These are phyloP conservation scores for Pulveroboletus sp. DNA, from an alignment of 768 basidiomycete species.

Conservation along the genomic window DNA sequence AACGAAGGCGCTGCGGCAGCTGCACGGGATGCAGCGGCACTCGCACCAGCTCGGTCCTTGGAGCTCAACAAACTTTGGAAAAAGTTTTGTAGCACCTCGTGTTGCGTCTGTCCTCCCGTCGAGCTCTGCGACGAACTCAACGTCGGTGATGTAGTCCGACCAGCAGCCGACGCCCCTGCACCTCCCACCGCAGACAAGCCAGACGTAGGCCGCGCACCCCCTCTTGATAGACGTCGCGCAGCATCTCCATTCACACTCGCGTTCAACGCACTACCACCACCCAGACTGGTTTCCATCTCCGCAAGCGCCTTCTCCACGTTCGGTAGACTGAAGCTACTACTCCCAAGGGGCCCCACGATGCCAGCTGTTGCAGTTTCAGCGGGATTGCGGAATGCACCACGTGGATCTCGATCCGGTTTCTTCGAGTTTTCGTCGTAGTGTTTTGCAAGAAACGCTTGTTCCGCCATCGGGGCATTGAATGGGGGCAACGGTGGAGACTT, in stretches of 20 bases:
- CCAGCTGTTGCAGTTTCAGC: slow-evolving; percentile 57
- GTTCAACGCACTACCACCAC: slow-evolving; percentile 29
- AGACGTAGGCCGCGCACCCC: slow-evolving; percentile 25
- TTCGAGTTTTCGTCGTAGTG: slow-evolving; percentile 91
- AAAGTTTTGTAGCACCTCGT: slow-evolving; percentile 83
- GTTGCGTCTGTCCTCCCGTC: slow-evolving; percentile 59
- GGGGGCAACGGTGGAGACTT: slow-evolving; percentile 65
- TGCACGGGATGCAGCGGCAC: slow-evolving; percentile 27
- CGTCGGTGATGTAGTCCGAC: slow-evolving; percentile 38
- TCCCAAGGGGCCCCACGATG: slow-evolving; percentile 90
- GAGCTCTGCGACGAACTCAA: slow-evolving; percentile 38
- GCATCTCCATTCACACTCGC: slow-evolving; percentile 34
- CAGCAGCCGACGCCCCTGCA: slow-evolving; percentile 27
- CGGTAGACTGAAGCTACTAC: slow-evolving; percentile 79
- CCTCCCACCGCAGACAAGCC: slow-evolving; percentile 39
- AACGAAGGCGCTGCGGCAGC: slow-evolving; percentile 9
- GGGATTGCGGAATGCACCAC: slow-evolving; percentile 79
- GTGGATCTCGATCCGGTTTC: slow-evolving; percentile 86
- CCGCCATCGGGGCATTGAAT: slow-evolving; percentile 77
- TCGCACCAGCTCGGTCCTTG: slow-evolving; percentile 49
- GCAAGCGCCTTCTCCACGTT: slow-evolving; percentile 82
- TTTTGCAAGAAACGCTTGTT: slow-evolving; percentile 86
- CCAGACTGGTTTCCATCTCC: slow-evolving; percentile 75
- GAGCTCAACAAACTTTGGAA: slow-evolving; percentile 77
- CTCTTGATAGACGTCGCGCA: slow-evolving; percentile 31